Base-by-base conservation (phyloP, 2,329 filamentous ascomycete species). In the Basipetospora sp. region DNA sequence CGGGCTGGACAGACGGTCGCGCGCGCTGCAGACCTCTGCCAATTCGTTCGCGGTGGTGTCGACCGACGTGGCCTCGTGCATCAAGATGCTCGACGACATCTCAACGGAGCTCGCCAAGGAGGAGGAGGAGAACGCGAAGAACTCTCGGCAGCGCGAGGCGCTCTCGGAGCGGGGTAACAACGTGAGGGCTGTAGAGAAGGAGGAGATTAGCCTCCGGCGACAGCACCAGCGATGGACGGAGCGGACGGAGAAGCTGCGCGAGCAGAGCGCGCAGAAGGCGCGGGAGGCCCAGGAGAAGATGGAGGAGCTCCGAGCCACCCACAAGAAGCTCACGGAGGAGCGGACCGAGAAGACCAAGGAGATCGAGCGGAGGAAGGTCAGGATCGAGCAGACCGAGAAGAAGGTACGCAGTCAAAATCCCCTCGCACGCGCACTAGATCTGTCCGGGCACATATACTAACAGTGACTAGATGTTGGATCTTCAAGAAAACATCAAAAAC, bases 321-420 rank as follows among this genome's bases (percentile, higher is more conserved):
- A 98, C 57, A 75, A 75, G 51, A 76, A 77, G 53, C 64, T 96
- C 43, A 81, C 80, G 1, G 81, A 88, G 52, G 88, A 98, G 65
- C 71, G 87, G 44, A 73, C 72, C 2, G 84, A 90, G 39, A 92
- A 93, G 60, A 79, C 80, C 25, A 79, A 84, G 41, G 88, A 96
- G 52, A 92, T 96, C 63, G 90, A 98, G 64, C 77, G 81, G 53
- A 70, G 87, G 49, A 75, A 83, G 47, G 84, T 94, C n/a, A 69
- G 87, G 43, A 96, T 98, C 45, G 90, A 98, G 60, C 86, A 94
- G 64, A 94, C 85, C 8, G 88, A 96, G 70, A 96, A 96, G 65
- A 96, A 96, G 82, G 86, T 86, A 65, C 49, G 65, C 53, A 38
- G 46, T 40, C 19, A 42, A 5, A 11, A 14, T 22, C 5, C 26